These are phyloP conservation scores for Bipolaris victoriae DNA, from an alignment of 2,329 filamentous ascomycete genomes.

Conservation along the genomic window DNA sequence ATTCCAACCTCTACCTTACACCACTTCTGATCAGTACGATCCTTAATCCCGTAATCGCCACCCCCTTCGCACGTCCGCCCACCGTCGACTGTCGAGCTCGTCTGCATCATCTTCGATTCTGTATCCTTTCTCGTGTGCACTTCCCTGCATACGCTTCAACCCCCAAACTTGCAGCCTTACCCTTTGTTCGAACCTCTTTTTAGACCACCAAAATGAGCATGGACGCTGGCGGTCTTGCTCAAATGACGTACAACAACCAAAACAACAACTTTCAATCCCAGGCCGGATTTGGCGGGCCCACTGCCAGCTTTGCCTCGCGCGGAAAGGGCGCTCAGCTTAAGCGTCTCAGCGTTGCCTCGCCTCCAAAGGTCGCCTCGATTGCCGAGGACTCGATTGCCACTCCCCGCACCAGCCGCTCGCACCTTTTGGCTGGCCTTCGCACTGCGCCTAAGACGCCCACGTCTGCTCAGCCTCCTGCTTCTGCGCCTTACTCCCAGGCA, in stretches of 20 bases:
- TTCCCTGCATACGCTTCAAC: constrained; percentile 24
- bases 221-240: constrained; percentile 99
- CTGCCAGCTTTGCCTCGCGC: constrained; percentile 83
- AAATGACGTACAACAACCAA: constrained; percentile 87
- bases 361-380: constrained; percentile 69
- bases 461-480: constrained; percentile 67
- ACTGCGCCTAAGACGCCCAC: constrained; percentile 89
- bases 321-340: constrained; percentile 87
- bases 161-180: constrained; percentile 34
- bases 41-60: constrained; percentile 51
- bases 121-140: constrained; percentile 40
- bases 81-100: constrained; percentile 18
- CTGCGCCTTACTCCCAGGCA: constrained; percentile 65
- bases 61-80: constrained; percentile 30
- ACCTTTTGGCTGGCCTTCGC: constrained; percentile 88
- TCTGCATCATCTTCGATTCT: constrained; percentile 38
- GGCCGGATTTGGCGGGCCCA: constrained; percentile 73
- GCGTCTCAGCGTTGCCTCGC: constrained; percentile 79
- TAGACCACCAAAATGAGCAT: constrained; percentile 60
- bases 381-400: constrained; percentile 71
- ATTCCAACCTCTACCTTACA: constrained; percentile 37
- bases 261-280: constrained; percentile 67
- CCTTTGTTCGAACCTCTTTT: constrained; percentile 36
- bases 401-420: constrained; percentile 91
- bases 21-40: constrained; percentile 44